These are phyloP conservation scores for Dioscorea zingiberensis DNA, from an alignment of 106 monocot genomes.

Conservation along the genomic window DNA sequence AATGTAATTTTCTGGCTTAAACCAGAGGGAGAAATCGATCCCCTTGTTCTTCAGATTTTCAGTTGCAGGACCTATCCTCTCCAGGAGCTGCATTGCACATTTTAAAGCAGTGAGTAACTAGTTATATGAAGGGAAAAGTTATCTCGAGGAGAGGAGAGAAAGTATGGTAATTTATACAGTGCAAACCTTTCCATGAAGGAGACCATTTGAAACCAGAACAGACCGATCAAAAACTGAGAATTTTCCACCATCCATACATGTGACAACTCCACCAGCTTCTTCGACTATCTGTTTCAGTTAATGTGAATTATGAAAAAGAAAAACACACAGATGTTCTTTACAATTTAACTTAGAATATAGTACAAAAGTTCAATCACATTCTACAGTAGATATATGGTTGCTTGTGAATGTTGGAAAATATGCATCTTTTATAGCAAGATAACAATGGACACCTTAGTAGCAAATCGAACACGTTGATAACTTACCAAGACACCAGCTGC, in stretches of 20 bases:
- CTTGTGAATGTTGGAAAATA: no score
- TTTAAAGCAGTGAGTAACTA: background rate
- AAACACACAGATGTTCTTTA: background rate
- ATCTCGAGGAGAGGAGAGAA: background rate
- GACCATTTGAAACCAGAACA: constrained; percentile 86
- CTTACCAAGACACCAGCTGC: no score
- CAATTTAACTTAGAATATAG: no score
- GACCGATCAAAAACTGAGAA: constrained; percentile 97
- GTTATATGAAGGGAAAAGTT: no score
- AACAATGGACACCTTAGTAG: no score
- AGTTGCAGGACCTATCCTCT: constrained; percentile 81
- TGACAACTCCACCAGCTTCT: constrained; percentile 94
- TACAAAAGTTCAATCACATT: no score
- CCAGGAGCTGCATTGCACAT: constrained; percentile 59
- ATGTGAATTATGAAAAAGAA: background rate
- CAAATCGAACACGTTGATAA: no score
- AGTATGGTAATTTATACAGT: background rate
- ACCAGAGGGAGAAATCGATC: constrained; percentile 89
- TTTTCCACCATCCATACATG: constrained; percentile 87
- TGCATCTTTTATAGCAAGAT: no score
- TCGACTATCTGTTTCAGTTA: constrained; percentile 70
- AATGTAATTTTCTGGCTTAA: constrained; percentile 71
- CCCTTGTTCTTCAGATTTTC: constrained; percentile 85
- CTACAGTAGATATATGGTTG: no score
- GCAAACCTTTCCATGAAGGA: constrained; percentile 72